Conservation (phyloP, 768 basidiomycete genomes). For the Phylloporus arenicola region DNA sequence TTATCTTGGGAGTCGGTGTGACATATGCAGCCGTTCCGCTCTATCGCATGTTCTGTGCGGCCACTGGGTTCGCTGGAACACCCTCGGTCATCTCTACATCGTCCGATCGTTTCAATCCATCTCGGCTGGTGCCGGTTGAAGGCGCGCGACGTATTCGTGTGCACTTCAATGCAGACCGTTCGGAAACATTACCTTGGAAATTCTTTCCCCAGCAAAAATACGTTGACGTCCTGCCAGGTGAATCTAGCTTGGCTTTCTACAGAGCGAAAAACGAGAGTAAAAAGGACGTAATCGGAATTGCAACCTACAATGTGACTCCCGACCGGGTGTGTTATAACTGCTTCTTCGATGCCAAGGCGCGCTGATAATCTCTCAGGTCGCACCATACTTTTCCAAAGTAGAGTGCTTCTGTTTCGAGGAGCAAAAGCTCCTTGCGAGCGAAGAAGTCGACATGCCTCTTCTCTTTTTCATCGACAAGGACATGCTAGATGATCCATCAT, state of each 20-base stretch:
- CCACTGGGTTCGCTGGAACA: slow-evolving; percentile 94
- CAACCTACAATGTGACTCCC: slow-evolving; percentile 99
- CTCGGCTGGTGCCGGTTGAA: slow-evolving; percentile 74
- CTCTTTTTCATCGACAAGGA: slow-evolving; percentile 99
- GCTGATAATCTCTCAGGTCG: slow-evolving; percentile 53
- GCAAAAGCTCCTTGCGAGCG: slow-evolving; percentile 87
- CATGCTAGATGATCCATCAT: slow-evolving; percentile 86
- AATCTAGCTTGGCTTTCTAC: slow-evolving; percentile 95
- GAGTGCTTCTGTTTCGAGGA: slow-evolving; percentile 99
- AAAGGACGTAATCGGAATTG: slow-evolving; percentile 93
- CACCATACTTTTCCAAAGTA: slow-evolving; percentile 98
- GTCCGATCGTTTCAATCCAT: slow-evolving; percentile 69
- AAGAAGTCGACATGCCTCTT: slow-evolving; percentile 97
- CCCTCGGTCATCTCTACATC: slow-evolving; percentile 72
- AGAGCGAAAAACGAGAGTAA: slow-evolving; percentile 81
- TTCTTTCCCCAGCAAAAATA: slow-evolving; percentile 89
- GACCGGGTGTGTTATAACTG: slow-evolving; percentile 61
- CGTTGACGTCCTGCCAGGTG: slow-evolving; percentile 89
- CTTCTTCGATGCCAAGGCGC: background rate
- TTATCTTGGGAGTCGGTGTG: slow-evolving; percentile 71
- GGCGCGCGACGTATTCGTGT: slow-evolving; percentile 78
- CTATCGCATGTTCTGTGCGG: slow-evolving; percentile 97
- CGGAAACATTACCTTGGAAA: slow-evolving; percentile 86
- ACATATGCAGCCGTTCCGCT: slow-evolving; percentile 98
- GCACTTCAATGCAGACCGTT: slow-evolving; percentile 90